A percentile compares a stretch with the other conserved stretches of the same genome.
These are phyloP conservation scores for Oemleria cerasiformis DNA, from an alignment of 306 rosid species.

Conservation along the genomic window DNA sequence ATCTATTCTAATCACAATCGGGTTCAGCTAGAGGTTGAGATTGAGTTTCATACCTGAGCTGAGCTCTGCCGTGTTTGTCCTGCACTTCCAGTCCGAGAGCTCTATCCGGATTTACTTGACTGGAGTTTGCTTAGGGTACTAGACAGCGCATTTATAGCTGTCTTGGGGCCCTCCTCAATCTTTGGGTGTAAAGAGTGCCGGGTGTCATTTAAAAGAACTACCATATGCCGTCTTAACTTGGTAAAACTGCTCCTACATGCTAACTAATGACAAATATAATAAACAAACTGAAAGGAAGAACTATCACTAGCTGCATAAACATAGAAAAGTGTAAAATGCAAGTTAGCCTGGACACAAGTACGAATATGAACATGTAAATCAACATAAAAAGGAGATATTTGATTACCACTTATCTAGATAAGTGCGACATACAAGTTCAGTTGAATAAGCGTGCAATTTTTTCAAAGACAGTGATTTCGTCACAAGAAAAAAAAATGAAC, in stretches of 20 bases:
- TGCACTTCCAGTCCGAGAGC: too few relatives aligned
- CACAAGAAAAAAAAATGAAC: not conserved
- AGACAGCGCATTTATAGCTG: slow-evolving; percentile 71
- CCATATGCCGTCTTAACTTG: slow-evolving; percentile 48
- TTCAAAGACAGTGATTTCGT: not conserved
- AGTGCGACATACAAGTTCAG: not conserved
- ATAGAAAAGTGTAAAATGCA: not conserved
- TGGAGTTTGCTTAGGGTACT: slow-evolving; percentile 86
- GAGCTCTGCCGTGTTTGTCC: too few relatives aligned
- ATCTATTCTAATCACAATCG: too few relatives aligned
- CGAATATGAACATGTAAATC: not conserved
- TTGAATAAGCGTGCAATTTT: not conserved
- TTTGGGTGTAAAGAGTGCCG: slow-evolving; percentile 77
- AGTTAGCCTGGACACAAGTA: not conserved
- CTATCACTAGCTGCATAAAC: not conserved
- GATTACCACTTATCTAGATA: not conserved
- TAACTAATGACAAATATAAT: not conserved
- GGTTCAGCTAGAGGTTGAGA: too few relatives aligned
- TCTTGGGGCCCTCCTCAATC: slow-evolving; percentile 64
- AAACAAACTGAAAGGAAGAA: not conserved
- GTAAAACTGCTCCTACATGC: not conserved
- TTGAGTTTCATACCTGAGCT: too few relatives aligned
- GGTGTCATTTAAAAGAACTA: slow-evolving; percentile 85
- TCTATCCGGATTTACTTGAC: slow-evolving; percentile 86
- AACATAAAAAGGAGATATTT: not conserved